Evolutionary conservation across 2,329 filamentous ascomycete species (phyloP), one percentile per base, ranked within the genome.

Genomic region (Sclerotinia nivalis): DNA sequence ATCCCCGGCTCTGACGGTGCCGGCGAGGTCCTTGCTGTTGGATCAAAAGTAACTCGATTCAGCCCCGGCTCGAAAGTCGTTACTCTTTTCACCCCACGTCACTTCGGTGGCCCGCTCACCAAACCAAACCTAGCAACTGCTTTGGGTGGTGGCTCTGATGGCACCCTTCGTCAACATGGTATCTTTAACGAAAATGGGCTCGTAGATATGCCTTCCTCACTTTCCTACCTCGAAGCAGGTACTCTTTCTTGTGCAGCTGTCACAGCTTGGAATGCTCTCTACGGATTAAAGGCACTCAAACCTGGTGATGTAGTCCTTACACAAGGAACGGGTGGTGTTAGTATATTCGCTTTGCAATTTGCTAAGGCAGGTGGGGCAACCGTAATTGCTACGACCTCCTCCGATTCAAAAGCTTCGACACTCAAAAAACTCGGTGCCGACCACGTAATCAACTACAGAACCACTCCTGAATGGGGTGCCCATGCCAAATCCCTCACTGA

Each of bases 261-360:
- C 15, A 87, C 86, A 0, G 84, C 85, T 1, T 88, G 86, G 86
- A 88, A 88, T 73, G 84, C 84, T 9, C 77, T 88, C 4, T 87
- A 84, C 65, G 86, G 86, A 59, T 84, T 73, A 64, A 77, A 80
- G 79, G 68, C 73, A 1, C 56, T 81, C 31, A 73, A 66, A 4
- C 74, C 79, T 0, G 81, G 80, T 0, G 75, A 82, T 10, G 77
- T 75, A 70, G 80, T 83, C 0, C 75, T 84, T 10, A 81, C 79
- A 0, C 80, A 82, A 67, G 82, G 82, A 10, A 83, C 81, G 0
- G 81, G 82, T 1, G 82, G 82, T 3, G 82, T 84, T 4, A 79
- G 76, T 54, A 76, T 78, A 18, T 79, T 80, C 52, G 78, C 78
- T 1, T 40, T 82, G 0, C 80, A 82, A 69, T 82, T 83, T 60